Evolutionary conservation across 2,329 filamentous ascomycete genomes (phyloP), one percentile per base, ranked within the genome.

Genomic region (Fusarium scirpi): DNA sequence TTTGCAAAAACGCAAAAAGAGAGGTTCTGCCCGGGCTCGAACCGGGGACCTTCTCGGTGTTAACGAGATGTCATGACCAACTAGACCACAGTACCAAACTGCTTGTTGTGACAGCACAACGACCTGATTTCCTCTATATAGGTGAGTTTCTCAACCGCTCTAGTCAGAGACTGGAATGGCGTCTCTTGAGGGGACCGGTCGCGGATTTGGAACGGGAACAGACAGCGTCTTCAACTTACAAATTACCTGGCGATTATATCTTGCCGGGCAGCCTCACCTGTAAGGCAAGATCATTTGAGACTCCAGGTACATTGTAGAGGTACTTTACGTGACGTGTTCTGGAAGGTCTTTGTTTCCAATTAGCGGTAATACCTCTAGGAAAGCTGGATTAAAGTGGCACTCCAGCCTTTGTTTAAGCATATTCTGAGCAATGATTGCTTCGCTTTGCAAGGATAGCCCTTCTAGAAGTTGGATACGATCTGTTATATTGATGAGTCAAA

Each of bases 91-190:
- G 34, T 38, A 38, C 34, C 34, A 38, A 38, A 10, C 34, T n/a
- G 34, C 11, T 38, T 38, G 18, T 38, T 38, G 34, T 38, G 34
- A 12, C n/a, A 11, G 16, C 0, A 4, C 9, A 0, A 18, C 2
- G 0, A 2, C 9, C 3, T 6, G 0, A 18, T 34, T 6, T 10
- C 15, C 15, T 34, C 8, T 18, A 34, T 34, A 30, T 7, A 0
- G 12, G 1, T 7, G 2, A 7, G 2, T 3, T 15, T 13, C 1
- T 0, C 2, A 5, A 15, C 16, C 8, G 9, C 16, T 38, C 18
- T 38, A 38, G 16, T n/a, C 16, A 6, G 10, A 38, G n/a, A 38
- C 18, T 38, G 10, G 34, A 2, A 12, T 38, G 10, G 34, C 10
- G 34, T 38, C 34, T 7, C 18, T 12, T 4, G 18, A 38, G 34